These are phyloP conservation scores for Tetrastigma voinierianum DNA, from an alignment of 164 flowering plant species.

Conservation along the genomic window DNA sequence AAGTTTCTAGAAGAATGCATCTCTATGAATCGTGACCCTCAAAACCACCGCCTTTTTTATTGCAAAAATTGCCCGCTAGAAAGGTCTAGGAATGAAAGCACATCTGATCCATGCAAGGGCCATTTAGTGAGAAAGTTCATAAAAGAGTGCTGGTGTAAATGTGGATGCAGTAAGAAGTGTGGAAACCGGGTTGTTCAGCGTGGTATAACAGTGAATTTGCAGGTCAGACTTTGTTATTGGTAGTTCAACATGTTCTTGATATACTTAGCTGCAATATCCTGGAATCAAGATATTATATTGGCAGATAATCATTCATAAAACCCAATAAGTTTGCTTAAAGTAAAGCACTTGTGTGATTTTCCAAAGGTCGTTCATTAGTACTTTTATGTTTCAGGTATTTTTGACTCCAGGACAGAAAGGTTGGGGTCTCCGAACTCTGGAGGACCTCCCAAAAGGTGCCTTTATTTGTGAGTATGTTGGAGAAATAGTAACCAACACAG, in stretches of 20 bases:
- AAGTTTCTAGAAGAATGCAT: slow-evolving; percentile 5
- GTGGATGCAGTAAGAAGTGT: slow-evolving; percentile 13
- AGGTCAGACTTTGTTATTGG: not conserved
- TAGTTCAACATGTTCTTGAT: too few relatives aligned
- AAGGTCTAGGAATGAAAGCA: not conserved
- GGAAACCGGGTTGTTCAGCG: slow-evolving; percentile 14
- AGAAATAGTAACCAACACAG: slow-evolving; percentile 15
- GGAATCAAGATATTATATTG: too few relatives aligned
- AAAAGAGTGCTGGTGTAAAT: slow-evolving; percentile 14
- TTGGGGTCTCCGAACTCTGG: slow-evolving; percentile 14
- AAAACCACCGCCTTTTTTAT: not conserved
- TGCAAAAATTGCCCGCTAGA: slow-evolving; percentile 10
- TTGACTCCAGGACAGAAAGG: slow-evolving; percentile 9
- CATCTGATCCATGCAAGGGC: slow-evolving; percentile 2
- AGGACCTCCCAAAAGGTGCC: slow-evolving; percentile 11
- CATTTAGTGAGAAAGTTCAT: slow-evolving; percentile 12
- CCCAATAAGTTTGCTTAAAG: too few relatives aligned
- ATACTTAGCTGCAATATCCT: too few relatives aligned
- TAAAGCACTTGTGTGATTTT: too few relatives aligned
- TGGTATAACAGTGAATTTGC: slow-evolving; percentile 4
- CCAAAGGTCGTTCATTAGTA: too few relatives aligned
- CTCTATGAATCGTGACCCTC: not conserved
- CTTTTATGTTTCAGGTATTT: slow-evolving; percentile 6
- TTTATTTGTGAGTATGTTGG: slow-evolving; percentile 22
- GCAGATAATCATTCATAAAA: too few relatives aligned